phyloP scores from a whole-genome alignment of 306 rosid species.

The Leucaena leucocephala region DNA sequence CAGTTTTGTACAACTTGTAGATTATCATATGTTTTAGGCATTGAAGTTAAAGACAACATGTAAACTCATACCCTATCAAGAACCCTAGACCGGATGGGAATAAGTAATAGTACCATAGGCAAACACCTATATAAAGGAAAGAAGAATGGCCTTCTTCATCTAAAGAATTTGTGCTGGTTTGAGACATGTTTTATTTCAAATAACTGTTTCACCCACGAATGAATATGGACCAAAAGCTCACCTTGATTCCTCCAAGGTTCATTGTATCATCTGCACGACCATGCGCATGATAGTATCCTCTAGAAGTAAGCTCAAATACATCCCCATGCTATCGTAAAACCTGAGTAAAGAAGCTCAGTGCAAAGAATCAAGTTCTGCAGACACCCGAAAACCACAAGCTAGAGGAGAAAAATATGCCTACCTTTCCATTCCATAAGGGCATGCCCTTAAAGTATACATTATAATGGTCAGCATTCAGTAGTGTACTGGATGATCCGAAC shows the following conservation, averaged over 20 bases:
- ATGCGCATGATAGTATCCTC: constrained; percentile 90
- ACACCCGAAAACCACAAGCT: background rate
- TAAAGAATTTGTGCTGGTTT: constrained; percentile 13
- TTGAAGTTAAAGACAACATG: background rate
- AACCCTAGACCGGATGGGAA: background rate
- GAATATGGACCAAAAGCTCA: constrained; percentile 31
- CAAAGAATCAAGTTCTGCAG: constrained; percentile 25
- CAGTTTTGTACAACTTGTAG: too few relatives aligned
- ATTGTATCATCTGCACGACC: constrained; percentile 98
- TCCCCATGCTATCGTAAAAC: constrained; percentile 92
- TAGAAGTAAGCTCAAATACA: constrained; percentile 76
- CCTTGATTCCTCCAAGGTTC: constrained; percentile 99
- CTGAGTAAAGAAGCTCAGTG: constrained; percentile 45
- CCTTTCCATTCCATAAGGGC: constrained; percentile 86
- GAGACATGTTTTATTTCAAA: background rate
- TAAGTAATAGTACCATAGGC: background rate
- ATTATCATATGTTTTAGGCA: too few relatives aligned
- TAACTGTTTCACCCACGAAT: constrained; percentile 13
- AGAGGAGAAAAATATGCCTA: constrained; percentile 42
- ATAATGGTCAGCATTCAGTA: constrained; percentile 89
- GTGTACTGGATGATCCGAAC: constrained; percentile 76
- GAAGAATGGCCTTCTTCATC: constrained; percentile 20
- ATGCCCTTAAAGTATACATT: constrained; percentile 84
- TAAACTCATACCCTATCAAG: background rate
- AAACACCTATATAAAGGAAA: background rate